Evolutionary conservation across 495 filamentous ascomycete genomes (phyloP).

Genomic region (Penicillium manginii): DNA sequence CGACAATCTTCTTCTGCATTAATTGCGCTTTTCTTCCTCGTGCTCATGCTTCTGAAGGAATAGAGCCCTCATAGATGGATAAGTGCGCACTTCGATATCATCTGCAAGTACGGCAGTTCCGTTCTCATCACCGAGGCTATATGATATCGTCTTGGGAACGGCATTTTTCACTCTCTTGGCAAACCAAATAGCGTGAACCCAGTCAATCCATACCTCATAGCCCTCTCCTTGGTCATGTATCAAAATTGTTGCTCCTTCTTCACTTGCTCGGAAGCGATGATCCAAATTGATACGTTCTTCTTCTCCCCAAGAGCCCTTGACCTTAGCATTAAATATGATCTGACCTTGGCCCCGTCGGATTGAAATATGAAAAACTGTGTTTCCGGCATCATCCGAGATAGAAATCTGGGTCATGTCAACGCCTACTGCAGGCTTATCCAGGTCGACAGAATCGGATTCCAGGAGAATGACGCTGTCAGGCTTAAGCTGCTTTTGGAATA

Average conservation of each 20-base stretch:
- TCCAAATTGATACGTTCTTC: conserved; percentile 5
- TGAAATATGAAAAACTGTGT: conserved; percentile 13
- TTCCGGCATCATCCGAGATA: neutral
- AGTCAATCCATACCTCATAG: conserved; percentile 15
- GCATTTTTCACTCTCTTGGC: conserved; percentile 5
- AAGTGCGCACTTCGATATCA: conserved; percentile 11
- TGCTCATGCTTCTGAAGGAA: conserved; percentile 14
- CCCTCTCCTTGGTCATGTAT: conserved; percentile 12
- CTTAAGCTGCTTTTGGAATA: conserved; percentile 8
- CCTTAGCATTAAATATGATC: conserved; percentile 12
- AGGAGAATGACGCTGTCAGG: conserved; percentile 16
- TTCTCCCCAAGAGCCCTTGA: conserved; percentile 9
- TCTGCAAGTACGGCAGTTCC: conserved; percentile 4
- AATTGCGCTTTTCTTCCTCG: conserved; percentile 2
- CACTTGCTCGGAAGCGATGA: conserved; percentile 2
- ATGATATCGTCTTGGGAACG: neutral
- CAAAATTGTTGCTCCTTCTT: conserved; percentile 12
- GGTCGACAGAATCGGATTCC: conserved; percentile 7
- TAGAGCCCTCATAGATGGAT: conserved; percentile 14
- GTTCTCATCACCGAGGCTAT: conserved; percentile 1
- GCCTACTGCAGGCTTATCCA: neutral
- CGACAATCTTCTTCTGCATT: neutral
- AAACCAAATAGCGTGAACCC: conserved; percentile 12
- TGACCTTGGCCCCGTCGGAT: conserved; percentile 5
- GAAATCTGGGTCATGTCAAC: conserved; percentile 13